Evolutionary conservation across 768 basidiomycete species (phyloP).

Genomic region (Suillus sp.): DNA sequence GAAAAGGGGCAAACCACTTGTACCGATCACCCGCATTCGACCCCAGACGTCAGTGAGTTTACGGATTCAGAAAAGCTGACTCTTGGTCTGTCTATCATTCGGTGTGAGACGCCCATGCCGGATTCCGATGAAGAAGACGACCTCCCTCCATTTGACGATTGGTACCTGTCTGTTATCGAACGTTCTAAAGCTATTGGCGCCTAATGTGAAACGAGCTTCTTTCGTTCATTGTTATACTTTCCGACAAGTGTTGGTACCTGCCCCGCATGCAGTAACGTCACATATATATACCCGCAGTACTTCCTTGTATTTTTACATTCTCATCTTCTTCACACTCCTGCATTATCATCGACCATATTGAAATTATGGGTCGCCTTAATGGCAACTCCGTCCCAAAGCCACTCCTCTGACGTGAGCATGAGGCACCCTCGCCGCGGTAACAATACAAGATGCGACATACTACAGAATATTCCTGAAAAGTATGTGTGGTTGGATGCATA

Average conservation of each 20-base stretch:
- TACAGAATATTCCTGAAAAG: constrained; percentile 5
- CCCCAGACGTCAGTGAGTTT: background rate
- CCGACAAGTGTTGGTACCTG: constrained; percentile 8
- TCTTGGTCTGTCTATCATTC: background rate
- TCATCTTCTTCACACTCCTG: background rate
- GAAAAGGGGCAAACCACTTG: background rate
- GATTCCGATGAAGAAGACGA: constrained; percentile 15
- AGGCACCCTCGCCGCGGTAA: constrained; percentile 5
- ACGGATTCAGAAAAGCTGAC: background rate
- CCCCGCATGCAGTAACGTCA: constrained; percentile 2
- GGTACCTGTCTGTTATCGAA: constrained; percentile 18
- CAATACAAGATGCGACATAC: constrained; percentile 9
- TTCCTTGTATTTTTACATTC: constrained; percentile 2
- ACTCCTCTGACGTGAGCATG: background rate
- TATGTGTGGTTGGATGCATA: constrained; percentile 1
- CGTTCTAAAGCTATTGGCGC: constrained; percentile 11
- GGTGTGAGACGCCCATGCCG: constrained; percentile 8
- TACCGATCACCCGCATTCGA: constrained; percentile 7
- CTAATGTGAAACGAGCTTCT: background rate
- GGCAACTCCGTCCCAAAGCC: constrained; percentile 4
- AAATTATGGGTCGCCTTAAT: background rate
- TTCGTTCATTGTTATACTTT: background rate
- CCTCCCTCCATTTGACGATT: constrained; percentile 21
- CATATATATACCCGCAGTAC: background rate
- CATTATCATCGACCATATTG: background rate